These are phyloP conservation scores for Wallacemonas sp. DNA, from an alignment of 208 protist species.

Conservation along the genomic window DNA sequence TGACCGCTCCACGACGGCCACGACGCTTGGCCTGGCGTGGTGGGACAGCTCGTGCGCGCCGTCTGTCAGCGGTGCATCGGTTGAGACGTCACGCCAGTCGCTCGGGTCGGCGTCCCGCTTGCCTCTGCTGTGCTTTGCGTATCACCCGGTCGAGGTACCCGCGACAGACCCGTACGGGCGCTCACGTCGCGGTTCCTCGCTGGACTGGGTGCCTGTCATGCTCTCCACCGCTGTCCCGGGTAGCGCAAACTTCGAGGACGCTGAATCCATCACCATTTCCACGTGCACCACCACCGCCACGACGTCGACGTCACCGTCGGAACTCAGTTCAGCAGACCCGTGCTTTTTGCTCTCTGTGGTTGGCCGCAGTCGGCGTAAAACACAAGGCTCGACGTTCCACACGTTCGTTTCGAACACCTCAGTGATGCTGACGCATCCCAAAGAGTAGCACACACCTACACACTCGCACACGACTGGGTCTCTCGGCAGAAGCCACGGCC, in stretches of 20 bases:
- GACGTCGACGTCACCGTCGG: neutral
- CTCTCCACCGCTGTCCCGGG: neutral
- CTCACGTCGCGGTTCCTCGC: conserved; percentile 3
- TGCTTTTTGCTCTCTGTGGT: conserved; percentile 1
- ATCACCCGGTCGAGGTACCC: conserved; percentile 2
- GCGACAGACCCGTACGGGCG: neutral
- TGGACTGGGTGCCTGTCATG: conserved; percentile 10
- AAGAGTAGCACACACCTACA: neutral
- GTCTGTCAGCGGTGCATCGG: neutral
- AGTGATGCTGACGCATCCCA: neutral
- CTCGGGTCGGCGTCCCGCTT: neutral
- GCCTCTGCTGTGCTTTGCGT: conserved; percentile 8
- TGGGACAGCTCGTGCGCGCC: conserved; percentile 6
- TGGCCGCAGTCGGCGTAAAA: neutral
- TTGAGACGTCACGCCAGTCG: neutral
- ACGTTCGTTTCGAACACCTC: neutral
- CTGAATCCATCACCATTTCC: neutral
- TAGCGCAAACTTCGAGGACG: neutral
- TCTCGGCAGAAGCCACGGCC: too few relatives aligned
- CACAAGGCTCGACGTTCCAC: neutral
- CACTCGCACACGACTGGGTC: neutral
- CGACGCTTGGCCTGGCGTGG: conserved; percentile 3
- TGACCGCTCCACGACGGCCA: neutral
- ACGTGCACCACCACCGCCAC: too few relatives aligned
- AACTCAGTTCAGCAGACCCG: neutral